These are phyloP conservation scores for Arthrinium phaeospermum DNA, from an alignment of 2,329 filamentous ascomycete species.

Conservation along the genomic window DNA sequence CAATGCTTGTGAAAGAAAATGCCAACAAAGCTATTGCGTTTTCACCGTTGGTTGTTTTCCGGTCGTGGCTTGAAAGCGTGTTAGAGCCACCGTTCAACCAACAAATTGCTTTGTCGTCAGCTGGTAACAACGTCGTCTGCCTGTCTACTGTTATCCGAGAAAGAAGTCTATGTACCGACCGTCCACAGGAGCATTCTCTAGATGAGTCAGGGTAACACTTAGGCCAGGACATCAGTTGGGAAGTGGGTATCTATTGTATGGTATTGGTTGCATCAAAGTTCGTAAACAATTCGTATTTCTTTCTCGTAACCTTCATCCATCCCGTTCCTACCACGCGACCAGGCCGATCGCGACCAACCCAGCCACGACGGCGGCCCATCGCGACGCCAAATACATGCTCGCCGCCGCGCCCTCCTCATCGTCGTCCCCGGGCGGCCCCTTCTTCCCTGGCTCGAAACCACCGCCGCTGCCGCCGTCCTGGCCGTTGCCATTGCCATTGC, in stretches of 20 bases:
- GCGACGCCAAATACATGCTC: background rate
- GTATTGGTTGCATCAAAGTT: background rate
- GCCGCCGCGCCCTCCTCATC: background rate
- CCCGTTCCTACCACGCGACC: background rate
- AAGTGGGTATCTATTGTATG: background rate
- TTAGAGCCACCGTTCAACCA: background rate
- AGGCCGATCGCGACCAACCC: background rate
- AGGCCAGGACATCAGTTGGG: background rate
- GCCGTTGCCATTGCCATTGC: constrained; percentile 40
- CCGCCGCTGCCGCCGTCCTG: constrained; percentile 39
- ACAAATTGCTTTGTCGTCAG: background rate
- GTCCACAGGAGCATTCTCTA: background rate
- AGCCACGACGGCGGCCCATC: background rate
- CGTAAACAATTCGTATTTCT: background rate
- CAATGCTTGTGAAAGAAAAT: background rate
- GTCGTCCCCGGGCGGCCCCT: constrained; percentile 23
- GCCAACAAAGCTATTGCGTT: background rate
- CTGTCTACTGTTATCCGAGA: background rate
- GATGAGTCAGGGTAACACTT: too few species aligned
- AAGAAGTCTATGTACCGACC: background rate
- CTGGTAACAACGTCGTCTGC: background rate
- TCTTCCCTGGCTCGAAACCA: constrained; percentile 43
- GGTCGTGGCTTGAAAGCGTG: background rate
- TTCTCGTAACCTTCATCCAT: background rate
- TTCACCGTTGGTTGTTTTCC: background rate